Evolutionary conservation across 1,284 basidiomycete species (phyloP), one percentile per base, ranked within the genome.

Genomic region (Xanthoconium separans): DNA sequence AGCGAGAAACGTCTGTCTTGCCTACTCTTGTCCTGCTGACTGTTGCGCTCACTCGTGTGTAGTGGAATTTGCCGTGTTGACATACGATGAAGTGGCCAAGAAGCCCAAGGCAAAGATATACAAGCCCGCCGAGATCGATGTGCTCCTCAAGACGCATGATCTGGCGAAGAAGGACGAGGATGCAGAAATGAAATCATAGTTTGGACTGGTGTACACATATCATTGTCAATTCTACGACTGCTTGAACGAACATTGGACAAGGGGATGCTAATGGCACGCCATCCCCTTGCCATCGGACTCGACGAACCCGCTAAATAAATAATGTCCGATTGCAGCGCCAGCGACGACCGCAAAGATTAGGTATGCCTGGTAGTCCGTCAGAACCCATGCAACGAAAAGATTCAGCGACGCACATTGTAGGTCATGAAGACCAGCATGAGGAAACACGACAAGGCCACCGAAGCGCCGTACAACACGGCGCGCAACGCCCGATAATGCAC

Each of bases 21-120:
- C 11, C 18, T 8, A 2, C 1, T 34, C 27, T 30, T 20, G 44
- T 54, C 49, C 47, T 9, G 42, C 33, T 54, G 50, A 30, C 37
- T 47, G 10, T 42, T n/a, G 22, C 10, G 9, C 42, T 53, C 31
- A 50, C 40, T 37, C 44, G 44, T 40, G 12, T 34, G 24, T 51
- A 98, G 95, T 99, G 65, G 97, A 99, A 73, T 95, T 99, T 66
- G 93, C 96, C 10, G 95, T 94, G 3, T 77, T 99, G 68, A 94
- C 91, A 2, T 78, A 97, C 13, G 91, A 95, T 68, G 79, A 87
- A 8, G 75, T 73, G 37, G 86, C 86, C 45, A 89, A 93, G 66
- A 76, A 87, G 68, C 94, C 95, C 2, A 85, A 87, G 66, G 92
- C 93, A 41, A 96, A 94, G 80, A 95, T 99, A 67, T 98, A 93